Evolutionary conservation across 75 land plant genomes (phyloP).

Genomic region (Larix kaempferi): DNA sequence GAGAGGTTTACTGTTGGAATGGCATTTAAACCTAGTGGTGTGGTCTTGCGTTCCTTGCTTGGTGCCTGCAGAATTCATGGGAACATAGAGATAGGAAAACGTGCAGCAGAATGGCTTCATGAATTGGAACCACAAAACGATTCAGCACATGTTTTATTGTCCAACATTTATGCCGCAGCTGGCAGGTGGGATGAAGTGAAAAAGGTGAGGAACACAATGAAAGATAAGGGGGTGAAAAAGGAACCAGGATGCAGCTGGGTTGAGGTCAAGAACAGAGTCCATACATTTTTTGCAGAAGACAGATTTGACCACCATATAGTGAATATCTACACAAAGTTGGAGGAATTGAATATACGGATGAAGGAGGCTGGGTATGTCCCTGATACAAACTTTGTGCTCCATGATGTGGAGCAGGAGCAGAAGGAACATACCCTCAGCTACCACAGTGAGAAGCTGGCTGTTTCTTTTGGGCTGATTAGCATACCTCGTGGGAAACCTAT

Average conservation of each 20-base stretch:
- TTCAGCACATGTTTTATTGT: background rate
- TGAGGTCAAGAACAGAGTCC: background rate
- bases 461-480: background rate
- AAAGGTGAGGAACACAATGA: background rate
- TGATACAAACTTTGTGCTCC: background rate
- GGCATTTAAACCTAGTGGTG: background rate
- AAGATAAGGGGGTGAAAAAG: background rate
- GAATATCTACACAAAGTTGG: background rate
- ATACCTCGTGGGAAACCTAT: background rate
- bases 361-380: background rate
- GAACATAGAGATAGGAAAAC: background rate
- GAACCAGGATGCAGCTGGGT: conserved; percentile 3
- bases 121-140: background rate
- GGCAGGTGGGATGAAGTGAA: background rate
- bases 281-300: background rate
- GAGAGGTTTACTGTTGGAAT: background rate
- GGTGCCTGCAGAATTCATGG: conserved; percentile 1
- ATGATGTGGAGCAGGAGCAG: background rate
- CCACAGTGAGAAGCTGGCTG: conserved; percentile 2
- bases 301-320: background rate
- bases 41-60: background rate
- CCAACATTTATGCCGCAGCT: background rate
- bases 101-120: background rate
- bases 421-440: background rate
- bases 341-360: background rate